Conservation (phyloP, 805 yeast species). For the Cyberlindnera americana region DNA sequence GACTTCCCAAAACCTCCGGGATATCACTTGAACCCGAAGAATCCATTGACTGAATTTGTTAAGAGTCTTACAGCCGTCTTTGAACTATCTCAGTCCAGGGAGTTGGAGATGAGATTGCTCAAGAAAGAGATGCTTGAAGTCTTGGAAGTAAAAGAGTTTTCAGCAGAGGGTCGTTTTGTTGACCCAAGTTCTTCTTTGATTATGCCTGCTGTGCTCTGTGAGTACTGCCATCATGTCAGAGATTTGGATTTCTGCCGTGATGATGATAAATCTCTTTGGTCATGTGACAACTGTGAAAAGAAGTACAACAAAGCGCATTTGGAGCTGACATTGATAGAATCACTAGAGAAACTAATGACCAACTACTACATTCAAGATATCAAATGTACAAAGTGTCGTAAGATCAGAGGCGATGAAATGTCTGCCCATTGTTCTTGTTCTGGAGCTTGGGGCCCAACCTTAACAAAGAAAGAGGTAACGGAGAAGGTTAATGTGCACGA, state of each 20-base stretch:
- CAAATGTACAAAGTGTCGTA: constrained; percentile 73
- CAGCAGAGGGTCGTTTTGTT: constrained; percentile 63
- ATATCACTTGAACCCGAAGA: constrained; percentile 50
- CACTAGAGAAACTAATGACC: constrained; percentile 52
- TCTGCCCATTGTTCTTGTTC: constrained; percentile 81
- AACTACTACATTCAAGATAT: constrained; percentile 75
- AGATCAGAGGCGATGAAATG: constrained; percentile 63
- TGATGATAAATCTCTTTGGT: constrained; percentile 45
- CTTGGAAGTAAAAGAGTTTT: constrained; percentile 83
- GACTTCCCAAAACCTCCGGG: constrained; percentile 79
- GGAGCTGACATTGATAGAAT: constrained; percentile 76
- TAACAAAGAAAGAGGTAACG: constrained; percentile 42
- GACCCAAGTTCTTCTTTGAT: constrained; percentile 73
- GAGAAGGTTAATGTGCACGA: constrained; percentile 45
- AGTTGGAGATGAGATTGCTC: constrained; percentile 68
- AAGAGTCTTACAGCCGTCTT: constrained; percentile 73
- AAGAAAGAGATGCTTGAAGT: constrained; percentile 69
- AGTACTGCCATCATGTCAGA: constrained; percentile 66
- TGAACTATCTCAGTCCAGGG: constrained; percentile 58
- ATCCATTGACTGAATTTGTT: constrained; percentile 77
- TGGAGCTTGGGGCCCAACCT: constrained; percentile 72
- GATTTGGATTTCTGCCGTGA: constrained; percentile 84
- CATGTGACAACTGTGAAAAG: constrained; percentile 63
- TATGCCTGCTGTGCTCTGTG: constrained; percentile 71
- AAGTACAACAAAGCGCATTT: constrained; percentile 62